Evolutionary conservation across 768 basidiomycete species (phyloP).

Genomic region (Leucosporidium yakuticum): DNA sequence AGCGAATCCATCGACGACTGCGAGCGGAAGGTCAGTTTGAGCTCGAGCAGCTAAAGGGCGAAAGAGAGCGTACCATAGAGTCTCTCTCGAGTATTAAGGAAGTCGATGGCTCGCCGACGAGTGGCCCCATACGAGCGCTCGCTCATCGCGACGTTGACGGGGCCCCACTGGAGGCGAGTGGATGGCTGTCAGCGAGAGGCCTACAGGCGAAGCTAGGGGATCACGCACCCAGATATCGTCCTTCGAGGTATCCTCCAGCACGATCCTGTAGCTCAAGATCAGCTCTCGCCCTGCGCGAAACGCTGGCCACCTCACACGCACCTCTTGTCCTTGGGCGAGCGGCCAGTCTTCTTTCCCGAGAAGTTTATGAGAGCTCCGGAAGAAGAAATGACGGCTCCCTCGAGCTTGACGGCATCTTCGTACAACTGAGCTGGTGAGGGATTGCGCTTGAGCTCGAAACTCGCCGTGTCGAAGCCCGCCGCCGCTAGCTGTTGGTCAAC

Average conservation of each 20-base stretch:
- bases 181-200: constrained; percentile 62
- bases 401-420: constrained; percentile 97
- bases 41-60: neutral
- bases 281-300: no score
- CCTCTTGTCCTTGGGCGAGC: constrained; percentile 94
- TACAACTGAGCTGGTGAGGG: constrained; percentile 55
- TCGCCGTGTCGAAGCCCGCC: constrained; percentile 98
- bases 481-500: constrained; percentile 97
- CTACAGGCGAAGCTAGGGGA: constrained; percentile 49
- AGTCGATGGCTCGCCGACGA: constrained; percentile 76
- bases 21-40: no score
- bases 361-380: constrained; percentile 99
- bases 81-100: constrained; percentile 93
- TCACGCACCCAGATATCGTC: constrained; percentile 75
- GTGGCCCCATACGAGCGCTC: constrained; percentile 72
- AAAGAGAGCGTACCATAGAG: constrained; percentile 48
- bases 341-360: constrained; percentile 97
- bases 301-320: no score
- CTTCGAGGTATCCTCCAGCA: constrained; percentile 91
- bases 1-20: no score
- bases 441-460: constrained; percentile 88
- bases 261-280: constrained; percentile 54
- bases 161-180: constrained; percentile 71
- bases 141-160: constrained; percentile 87
- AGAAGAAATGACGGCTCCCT: constrained; percentile 94